Base-by-base conservation (phyloP, 495 filamentous ascomycete genomes). In the Aspergillus campestris region DNA sequence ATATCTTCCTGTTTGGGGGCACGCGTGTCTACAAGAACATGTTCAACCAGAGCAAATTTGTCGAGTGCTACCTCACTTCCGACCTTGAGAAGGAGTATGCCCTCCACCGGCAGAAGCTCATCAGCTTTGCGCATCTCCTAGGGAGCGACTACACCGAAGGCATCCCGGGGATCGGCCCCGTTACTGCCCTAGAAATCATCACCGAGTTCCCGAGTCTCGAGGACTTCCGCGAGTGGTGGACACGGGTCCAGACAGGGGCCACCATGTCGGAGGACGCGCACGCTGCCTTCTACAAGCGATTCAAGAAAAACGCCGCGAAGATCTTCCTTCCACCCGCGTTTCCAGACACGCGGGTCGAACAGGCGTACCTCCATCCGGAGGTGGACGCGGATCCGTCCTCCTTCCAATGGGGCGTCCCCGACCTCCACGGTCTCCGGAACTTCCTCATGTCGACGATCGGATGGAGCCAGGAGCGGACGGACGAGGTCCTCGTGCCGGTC, bases 1-100 rank as follows among this genome's bases (percentile, higher is more conserved):
- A 98, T 72, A 89, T 82, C n/a, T 97, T 98, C 58, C 78, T 98
- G 9, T 98, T 98, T 57, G 92, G 92, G 34, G 92, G 92, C 29
- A 97, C 89, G 0, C 75, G 92, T 11, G 84, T 98, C 12, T 98
- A 97, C 72, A 96, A 97, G 51, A 96, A 98, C 70, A 94, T 97
- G 89, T 98, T 98, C 75, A 97, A 95, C 61, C 83, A 85, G 55
- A 86, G 89, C 65, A 97, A 97, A 55, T 94, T 83, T 54, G 92
- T 98, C 34, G 94, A 98, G 67, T 97, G 92, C 64, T 98, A 96
- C 55, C 78, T 98, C 24, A 67, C 81, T n/a, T 70, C 71, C 3
- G 91, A 97, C 55, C 73, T 98, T 2, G 88, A 94, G 57, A 84
- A 87, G 51, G 92, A 98, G 49, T 83, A 94, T 41, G 84, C 83